A percentile compares a stretch with the other conserved stretches of the same genome.
These are phyloP conservation scores for Mycosphaerella sp. DNA, from an alignment of 2,329 filamentous ascomycete genomes.

Conservation along the genomic window DNA sequence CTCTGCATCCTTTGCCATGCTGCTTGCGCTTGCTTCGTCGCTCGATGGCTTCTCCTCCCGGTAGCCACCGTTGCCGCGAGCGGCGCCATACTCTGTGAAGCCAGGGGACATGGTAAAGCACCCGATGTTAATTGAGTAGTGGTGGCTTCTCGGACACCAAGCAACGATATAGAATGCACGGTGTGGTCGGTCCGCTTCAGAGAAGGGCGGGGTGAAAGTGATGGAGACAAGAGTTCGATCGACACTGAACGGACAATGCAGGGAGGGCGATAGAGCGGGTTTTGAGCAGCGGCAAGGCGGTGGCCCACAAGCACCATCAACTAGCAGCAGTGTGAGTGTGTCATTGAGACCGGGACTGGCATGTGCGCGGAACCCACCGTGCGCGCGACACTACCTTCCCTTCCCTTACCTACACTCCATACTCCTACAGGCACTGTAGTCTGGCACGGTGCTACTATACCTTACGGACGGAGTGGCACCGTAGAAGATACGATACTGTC, in stretches of 20 bases:
- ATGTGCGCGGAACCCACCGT: constrained; percentile 7
- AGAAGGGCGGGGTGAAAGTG: too few species aligned
- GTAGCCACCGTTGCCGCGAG: constrained; percentile 15
- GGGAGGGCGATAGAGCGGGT: constrained; percentile 11
- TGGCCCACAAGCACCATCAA: not conserved
- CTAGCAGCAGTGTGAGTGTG: constrained; percentile 6
- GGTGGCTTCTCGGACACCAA: too few species aligned
- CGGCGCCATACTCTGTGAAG: constrained; percentile 15
- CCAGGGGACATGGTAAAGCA: constrained; percentile 12
- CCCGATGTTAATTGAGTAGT: too few species aligned
- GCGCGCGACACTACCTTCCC: constrained; percentile 9
- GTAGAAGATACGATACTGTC: constrained; percentile 13
- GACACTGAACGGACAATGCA: constrained; percentile 5
- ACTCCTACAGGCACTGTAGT: too few species aligned
- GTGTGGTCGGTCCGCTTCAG: too few species aligned
- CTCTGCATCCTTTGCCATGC: constrained; percentile 11
- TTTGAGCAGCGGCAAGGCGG: constrained; percentile 7
- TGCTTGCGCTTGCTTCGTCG: constrained; percentile 12
- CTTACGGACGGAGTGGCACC: constrained; percentile 8
- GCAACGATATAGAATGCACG: too few species aligned
- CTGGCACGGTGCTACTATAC: too few species aligned
- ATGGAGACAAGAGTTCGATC: constrained; percentile 11
- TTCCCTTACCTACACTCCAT: too few species aligned
- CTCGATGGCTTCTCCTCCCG: not conserved
- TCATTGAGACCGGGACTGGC: constrained; percentile 11